Evolutionary conservation across 1,139 yeast species (phyloP).

Genomic region (Lodderomyces pseudojiufengensis): DNA sequence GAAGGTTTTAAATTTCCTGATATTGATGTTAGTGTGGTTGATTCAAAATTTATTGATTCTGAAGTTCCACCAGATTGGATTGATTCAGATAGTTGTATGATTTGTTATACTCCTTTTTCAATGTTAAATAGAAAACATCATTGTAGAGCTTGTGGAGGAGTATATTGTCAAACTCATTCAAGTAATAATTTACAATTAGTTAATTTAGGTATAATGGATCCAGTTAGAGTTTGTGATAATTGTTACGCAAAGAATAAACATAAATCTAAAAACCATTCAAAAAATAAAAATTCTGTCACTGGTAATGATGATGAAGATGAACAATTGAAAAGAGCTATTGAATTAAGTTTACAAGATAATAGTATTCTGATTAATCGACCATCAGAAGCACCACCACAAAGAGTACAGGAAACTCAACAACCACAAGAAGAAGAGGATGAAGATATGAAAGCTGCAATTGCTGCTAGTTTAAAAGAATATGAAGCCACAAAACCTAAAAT

Average conservation of each 20-base stretch:
- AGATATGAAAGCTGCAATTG: conserved; percentile 90
- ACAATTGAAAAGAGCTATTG: conserved; percentile 74
- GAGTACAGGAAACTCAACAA: conserved; percentile 7
- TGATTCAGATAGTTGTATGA: conserved; percentile 94
- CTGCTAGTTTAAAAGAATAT: conserved; percentile 81
- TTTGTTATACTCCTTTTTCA: conserved; percentile 77
- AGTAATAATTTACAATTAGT: conserved; percentile 68
- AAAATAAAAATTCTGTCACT: not conserved
- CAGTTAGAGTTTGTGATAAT: conserved; percentile 92
- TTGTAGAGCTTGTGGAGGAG: conserved; percentile 97
- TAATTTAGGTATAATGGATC: conserved; percentile 78
- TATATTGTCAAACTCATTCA: conserved; percentile 82
- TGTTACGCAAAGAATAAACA: conserved; percentile 55
- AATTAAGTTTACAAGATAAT: conserved; percentile 65
- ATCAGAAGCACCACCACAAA: conserved; percentile 12
- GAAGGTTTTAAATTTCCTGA: conserved; percentile 72
- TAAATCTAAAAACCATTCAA: not conserved
- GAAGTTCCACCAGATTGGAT: conserved; percentile 98
- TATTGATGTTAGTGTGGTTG: conserved; percentile 30
- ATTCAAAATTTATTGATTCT: conserved; percentile 62
- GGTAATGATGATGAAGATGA: conserved; percentile 58
- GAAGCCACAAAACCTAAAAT: conserved; percentile 36
- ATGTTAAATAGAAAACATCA: conserved; percentile 91
- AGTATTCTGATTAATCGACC: conserved; percentile 21
- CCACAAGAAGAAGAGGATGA: conserved; percentile 62